Evolutionary conservation across 148 eudicot species (phyloP), one percentile per base, ranked within the genome.

Genomic region (Agrostemma githago): DNA sequence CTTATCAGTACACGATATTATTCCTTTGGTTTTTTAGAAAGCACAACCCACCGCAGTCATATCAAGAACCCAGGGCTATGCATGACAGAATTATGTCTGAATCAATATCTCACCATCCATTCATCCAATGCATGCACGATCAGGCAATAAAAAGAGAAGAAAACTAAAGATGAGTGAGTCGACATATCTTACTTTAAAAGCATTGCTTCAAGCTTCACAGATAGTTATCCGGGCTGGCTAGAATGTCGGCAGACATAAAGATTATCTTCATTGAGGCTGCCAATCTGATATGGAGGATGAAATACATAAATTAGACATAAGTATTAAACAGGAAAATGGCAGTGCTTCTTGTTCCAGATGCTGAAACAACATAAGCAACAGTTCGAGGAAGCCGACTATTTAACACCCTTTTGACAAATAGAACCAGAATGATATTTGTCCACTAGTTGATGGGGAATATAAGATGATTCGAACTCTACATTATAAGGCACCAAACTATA

Each of bases 61-160:
- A 62, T 62, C 34, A 8, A 67, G 70, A 67, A 67, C 26, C 70
- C 70, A 66, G 42, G 42, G 26, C 26, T 66, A 66, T 39, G 21
- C 5, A 15, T n/a, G 10, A 67, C 48, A 66, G 44, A 62, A 34
- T 62, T 40, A 34, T 62, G 66, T 62, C 37, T 34, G 15, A 8
- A 62, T 5, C 40, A 8, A 26, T 21, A 15, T 26, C 10, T 8
- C 7, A 43, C 39, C 68, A 14, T 14, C 39, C 68, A 14, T 14
- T 43, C 19, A 40, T 65, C 41, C 20, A 40, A 65, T 17, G 41
- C 46, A 65, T 65, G 48, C 68, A 65, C 68, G 0, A 65, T 43
- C 42, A 39, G 16, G 46, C 46, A 65, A 65, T 39, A 9, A 39
- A 17, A 65, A 65, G 16, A 39, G 2, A n/a, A 67, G 68, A 39